Percentiles rank a stretch among this genome's conserved stretches.
Conservation (phyloP, 495 filamentous ascomycete species). For the Hyaloscypha hepaticicola region DNA sequence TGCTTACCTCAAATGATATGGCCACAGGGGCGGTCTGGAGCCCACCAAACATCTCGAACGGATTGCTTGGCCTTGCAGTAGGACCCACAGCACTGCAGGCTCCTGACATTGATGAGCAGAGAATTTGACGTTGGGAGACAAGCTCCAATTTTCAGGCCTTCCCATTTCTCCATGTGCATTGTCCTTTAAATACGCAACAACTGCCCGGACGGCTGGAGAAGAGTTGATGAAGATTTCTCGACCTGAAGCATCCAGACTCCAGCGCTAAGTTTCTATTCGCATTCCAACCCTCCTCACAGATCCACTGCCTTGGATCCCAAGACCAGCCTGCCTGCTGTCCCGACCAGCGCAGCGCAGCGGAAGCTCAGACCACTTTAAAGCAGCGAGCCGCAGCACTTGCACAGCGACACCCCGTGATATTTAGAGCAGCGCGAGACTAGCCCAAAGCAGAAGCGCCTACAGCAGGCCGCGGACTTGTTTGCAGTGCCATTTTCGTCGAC, state of each 20-base stretch:
- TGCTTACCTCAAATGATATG: background rate
- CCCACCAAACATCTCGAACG: background rate
- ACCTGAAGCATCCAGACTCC: slow-evolving; percentile 1
- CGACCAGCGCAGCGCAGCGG: background rate
- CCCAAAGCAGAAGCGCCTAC: background rate
- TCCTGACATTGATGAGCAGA: slow-evolving; percentile 3
- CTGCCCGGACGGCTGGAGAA: background rate
- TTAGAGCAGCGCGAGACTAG: slow-evolving; percentile 11
- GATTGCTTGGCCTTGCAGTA: background rate
- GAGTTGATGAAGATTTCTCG: background rate
- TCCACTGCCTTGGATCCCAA: background rate
- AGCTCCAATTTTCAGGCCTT: background rate
- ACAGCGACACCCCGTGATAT: background rate
- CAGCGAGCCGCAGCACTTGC: background rate
- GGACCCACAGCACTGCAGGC: slow-evolving; percentile 7
- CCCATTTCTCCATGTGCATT: background rate
- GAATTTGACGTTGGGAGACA: slow-evolving; percentile 10
- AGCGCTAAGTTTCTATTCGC: background rate
- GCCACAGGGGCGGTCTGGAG: slow-evolving; percentile 13
- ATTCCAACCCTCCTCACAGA: background rate
- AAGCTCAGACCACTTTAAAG: background rate
- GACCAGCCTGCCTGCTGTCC: background rate
- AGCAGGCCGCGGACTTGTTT: slow-evolving; percentile 5
- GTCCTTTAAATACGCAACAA: slow-evolving; percentile 1
- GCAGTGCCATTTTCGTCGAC: slow-evolving; percentile 30